Evolutionary conservation across 1,284 basidiomycete genomes (phyloP).

Genomic region (Boletus mariae): DNA sequence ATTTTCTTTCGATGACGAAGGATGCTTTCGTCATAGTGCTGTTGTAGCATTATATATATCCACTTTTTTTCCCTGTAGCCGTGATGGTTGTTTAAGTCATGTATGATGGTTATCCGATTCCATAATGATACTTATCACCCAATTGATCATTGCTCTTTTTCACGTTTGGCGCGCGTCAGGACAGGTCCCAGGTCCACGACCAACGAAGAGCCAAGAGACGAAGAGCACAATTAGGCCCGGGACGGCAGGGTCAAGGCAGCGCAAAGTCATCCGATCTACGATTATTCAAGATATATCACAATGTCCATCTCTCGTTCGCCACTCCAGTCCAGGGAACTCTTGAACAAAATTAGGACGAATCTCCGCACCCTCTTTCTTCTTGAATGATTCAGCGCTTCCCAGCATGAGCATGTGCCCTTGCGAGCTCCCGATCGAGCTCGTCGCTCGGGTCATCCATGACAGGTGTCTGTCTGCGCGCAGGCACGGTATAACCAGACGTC

Average conservation of each 20-base stretch:
- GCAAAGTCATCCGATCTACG: neutral
- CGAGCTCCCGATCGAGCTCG: constrained; percentile 82
- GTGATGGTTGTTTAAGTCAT: too few relatives aligned
- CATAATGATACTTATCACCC: too few relatives aligned
- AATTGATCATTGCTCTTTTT: too few relatives aligned
- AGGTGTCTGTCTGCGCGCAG: constrained; percentile 48
- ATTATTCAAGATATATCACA: constrained; percentile 9
- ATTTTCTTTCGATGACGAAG: neutral
- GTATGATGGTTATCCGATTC: too few relatives aligned
- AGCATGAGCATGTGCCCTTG: constrained; percentile 58
- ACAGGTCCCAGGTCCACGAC: too few relatives aligned
- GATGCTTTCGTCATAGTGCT: neutral
- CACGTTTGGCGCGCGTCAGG: too few relatives aligned
- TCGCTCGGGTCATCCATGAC: constrained; percentile 83
- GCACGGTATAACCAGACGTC: constrained; percentile 63
- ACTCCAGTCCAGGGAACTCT: neutral
- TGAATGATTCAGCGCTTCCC: constrained; percentile 26
- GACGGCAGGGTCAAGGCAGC: neutral
- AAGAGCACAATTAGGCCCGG: neutral
- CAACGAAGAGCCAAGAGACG: neutral
- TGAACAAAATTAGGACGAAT: neutral
- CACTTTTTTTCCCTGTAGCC: too few relatives aligned
- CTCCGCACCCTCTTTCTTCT: neutral
- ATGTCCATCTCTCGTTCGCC: neutral
- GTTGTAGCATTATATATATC: neutral